A percentile compares a stretch with the other conserved stretches of the same genome.
Conservation (phyloP, 495 filamentous ascomycete species). For the Trichoderma virens region DNA sequence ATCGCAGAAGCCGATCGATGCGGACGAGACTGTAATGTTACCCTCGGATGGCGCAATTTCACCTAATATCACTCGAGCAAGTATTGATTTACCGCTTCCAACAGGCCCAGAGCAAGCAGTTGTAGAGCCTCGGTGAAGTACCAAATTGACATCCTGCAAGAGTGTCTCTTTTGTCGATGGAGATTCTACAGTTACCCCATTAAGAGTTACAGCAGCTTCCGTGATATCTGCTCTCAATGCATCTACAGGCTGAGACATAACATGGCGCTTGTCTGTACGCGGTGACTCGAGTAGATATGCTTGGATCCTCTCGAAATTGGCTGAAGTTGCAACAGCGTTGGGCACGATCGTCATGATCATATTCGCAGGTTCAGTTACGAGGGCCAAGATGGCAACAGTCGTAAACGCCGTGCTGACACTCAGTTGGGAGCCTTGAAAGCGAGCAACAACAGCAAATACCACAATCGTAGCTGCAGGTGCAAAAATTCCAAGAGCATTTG, state of each 20-base stretch:
- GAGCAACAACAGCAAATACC: conserved; percentile 27
- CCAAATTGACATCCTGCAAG: neutral
- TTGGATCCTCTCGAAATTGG: conserved; percentile 31
- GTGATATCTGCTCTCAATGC: neutral
- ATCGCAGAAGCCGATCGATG: conserved; percentile 29
- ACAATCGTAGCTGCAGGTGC: conserved; percentile 32
- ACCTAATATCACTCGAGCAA: conserved; percentile 47
- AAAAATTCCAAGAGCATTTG: conserved; percentile 36
- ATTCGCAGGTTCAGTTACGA: conserved; percentile 34
- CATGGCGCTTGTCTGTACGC: neutral
- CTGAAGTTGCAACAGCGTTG: conserved; percentile 21
- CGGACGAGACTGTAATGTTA: conserved; percentile 23
- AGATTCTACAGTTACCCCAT: neutral
- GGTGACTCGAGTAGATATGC: conserved; percentile 18
- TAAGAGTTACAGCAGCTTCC: neutral
- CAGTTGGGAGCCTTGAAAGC: conserved; percentile 13
- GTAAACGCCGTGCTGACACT: conserved; percentile 32
- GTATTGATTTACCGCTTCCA: conserved; percentile 48
- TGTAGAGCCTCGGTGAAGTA: conserved; percentile 10
- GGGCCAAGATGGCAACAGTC: conserved; percentile 25
- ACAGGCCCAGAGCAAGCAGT: conserved; percentile 32
- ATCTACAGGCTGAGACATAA: neutral
- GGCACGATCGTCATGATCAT: conserved; percentile 37
- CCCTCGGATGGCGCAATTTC: conserved; percentile 41
- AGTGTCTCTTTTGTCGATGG: neutral